phyloP scores from a whole-genome alignment of 2,329 filamentous ascomycete species.

The Zasmidium cellare region DNA sequence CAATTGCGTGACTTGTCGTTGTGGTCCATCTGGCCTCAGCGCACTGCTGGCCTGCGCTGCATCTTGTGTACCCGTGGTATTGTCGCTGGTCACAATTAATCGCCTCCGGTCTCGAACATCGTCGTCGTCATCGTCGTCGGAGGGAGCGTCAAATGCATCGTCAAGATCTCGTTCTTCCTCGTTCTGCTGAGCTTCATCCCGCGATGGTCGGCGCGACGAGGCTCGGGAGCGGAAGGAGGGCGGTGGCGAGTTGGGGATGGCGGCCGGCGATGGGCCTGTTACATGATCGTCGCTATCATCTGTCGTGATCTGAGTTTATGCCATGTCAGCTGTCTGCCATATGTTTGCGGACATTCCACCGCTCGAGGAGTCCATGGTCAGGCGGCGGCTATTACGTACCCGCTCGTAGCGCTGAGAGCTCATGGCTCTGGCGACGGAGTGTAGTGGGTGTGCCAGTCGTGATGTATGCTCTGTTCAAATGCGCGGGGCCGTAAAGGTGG shows the following conservation, averaged over 20 bases:
- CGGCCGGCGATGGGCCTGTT: slow-evolving; percentile 34
- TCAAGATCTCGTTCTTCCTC: slow-evolving; percentile 78
- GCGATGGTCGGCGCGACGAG: slow-evolving; percentile 64
- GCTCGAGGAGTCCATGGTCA: not conserved
- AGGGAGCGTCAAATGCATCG: slow-evolving; percentile 76
- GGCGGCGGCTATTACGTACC: slow-evolving; percentile 37
- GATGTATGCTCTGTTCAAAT: slow-evolving; percentile 2
- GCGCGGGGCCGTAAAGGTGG: not conserved
- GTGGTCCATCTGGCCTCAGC: slow-evolving; percentile 38
- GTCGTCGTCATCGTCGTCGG: slow-evolving; percentile 67
- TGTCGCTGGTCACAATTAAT: slow-evolving; percentile 55
- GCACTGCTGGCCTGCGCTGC: slow-evolving; percentile 10
- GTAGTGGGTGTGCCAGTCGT: slow-evolving; percentile 3
- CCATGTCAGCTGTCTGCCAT: slow-evolving; percentile 16
- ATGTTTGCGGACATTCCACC: slow-evolving; percentile 4
- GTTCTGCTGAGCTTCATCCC: slow-evolving; percentile 52
- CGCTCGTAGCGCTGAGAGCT: slow-evolving; percentile 50
- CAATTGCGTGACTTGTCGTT: slow-evolving; percentile 55
- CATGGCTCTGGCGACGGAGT: slow-evolving; percentile 36
- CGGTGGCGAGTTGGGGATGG: slow-evolving; percentile 51
- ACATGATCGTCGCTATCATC: slow-evolving; percentile 44
- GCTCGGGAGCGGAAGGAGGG: slow-evolving; percentile 88
- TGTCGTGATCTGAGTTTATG: slow-evolving; percentile 33
- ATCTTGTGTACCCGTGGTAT: slow-evolving; percentile 16
- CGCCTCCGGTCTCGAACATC: slow-evolving; percentile 81